A percentile compares a stretch with the other conserved stretches of the same genome.
These are phyloP conservation scores for Gossypium longicalyx DNA, from an alignment of 345 rosid species.

Conservation along the genomic window DNA sequence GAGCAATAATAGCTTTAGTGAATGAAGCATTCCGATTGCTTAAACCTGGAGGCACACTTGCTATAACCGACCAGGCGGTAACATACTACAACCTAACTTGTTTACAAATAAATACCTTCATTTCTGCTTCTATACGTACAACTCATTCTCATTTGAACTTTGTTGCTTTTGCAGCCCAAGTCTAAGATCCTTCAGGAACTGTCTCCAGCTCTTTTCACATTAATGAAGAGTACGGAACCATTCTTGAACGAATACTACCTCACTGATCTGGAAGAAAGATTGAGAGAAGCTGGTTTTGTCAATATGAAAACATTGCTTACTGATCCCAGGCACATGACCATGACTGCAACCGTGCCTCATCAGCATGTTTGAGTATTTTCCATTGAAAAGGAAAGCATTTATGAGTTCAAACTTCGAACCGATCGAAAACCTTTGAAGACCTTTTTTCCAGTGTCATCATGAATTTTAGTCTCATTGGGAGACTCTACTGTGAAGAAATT, in stretches of 20 bases:
- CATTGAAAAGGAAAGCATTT: background rate
- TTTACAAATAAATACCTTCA: background rate
- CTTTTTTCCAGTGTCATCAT: too few relatives aligned
- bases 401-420: background rate
- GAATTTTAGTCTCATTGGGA: background rate
- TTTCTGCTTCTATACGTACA: background rate
- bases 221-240: conserved; percentile 63
- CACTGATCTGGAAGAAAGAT: conserved; percentile 45
- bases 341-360: conserved; percentile 45
- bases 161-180: conserved; percentile 43
- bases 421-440: background rate
- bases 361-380: background rate
- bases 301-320: conserved; percentile 38
- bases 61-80: conserved; percentile 51
- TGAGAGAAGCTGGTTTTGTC: conserved; percentile 45
- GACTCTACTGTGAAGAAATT: background rate
- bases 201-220: conserved; percentile 52
- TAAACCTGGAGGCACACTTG: conserved; percentile 55
- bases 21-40: conserved; percentile 49
- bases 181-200: conserved; percentile 61
- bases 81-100: background rate
- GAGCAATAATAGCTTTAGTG: conserved; percentile 38
- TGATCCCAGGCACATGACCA: conserved; percentile 50
- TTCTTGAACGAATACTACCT: conserved; percentile 48
- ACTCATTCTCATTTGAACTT: conserved; percentile 16